Base-by-base conservation (phyloP, 345 rosid species). In the Eutrema yunnanense region DNA sequence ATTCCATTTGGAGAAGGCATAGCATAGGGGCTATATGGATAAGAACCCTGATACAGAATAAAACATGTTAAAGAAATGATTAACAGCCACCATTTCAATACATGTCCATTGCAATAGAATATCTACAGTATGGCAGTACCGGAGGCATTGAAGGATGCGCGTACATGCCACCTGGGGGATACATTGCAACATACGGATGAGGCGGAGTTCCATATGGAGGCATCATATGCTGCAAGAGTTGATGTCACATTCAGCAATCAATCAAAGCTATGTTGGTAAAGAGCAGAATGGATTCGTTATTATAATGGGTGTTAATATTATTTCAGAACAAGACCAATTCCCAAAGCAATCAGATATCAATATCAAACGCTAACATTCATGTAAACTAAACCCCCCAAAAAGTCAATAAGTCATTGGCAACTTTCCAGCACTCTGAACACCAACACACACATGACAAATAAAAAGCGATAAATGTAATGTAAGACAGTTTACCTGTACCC, bases 141-240 rank as follows among this genome's bases (percentile, higher is more conserved):
- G 94, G 96, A 61, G 99, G 94, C 4, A 95, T 83, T 57, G 98
- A 87, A 59, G 99, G 98, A 82, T 95, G 99, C 0, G 94, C 88
- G 67, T 92, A 95, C 81, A 95, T 86, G 65, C 98, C 98, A 69
- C 97, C 96, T 67, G 88, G 98, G 55, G 99, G 94, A 85, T 95
- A 95, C 99, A 95, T 92, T 59, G 97, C 90, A 80, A 95, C 98
- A 44, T 95, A 95, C 6, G 96, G 99, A 84, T 92, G 96, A 12
- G 97, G 97, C 5, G 98, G 93, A 26, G 99, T 92, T 61, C 96
- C 99, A 74, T 95, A 95, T 9, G 96, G 96, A 81, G 97, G 97
- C 96, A 95, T 89, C 71, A 92, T 85, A 85, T 86, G 99, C 99
- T 94, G 88, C 81, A 86, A 53, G 59, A 42, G 2, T 55, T 22